phyloP scores from a whole-genome alignment of 345 rosid genomes.

The Camelina sativa region DNA sequence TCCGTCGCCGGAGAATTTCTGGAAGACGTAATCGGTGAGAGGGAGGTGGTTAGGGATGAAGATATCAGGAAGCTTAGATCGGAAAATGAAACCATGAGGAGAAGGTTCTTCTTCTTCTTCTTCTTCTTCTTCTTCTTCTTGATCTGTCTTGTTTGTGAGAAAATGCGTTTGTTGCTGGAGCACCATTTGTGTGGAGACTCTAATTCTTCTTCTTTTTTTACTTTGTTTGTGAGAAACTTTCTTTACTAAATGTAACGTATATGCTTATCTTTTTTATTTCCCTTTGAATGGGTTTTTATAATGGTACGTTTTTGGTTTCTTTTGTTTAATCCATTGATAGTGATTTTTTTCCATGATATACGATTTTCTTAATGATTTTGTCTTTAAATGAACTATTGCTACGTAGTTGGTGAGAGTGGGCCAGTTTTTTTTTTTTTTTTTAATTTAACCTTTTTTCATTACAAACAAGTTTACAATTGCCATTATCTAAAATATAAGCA shows the following conservation, averaged over 20 bases:
- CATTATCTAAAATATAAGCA: neutral
- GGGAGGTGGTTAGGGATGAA: slow-evolving; percentile 76
- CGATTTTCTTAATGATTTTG: slow-evolving; percentile 15
- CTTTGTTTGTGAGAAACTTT: neutral
- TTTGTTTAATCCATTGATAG: neutral
- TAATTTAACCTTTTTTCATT: neutral
- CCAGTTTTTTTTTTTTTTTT: neutral
- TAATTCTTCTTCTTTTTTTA: slow-evolving; percentile 21
- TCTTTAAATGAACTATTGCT: slow-evolving; percentile 1
- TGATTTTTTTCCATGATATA: slow-evolving; percentile 12
- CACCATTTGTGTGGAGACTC: slow-evolving; percentile 43
- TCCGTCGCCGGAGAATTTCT: slow-evolving; percentile 60
- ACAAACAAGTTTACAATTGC: neutral
- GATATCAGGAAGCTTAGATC: slow-evolving; percentile 88
- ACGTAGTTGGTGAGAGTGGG: slow-evolving; percentile 36
- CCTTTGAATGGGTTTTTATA: slow-evolving; percentile 23
- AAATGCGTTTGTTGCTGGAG: slow-evolving; percentile 42
- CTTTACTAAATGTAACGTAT: slow-evolving; percentile 23
- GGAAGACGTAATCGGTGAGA: slow-evolving; percentile 67
- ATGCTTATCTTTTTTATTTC: neutral
- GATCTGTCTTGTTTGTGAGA: slow-evolving; percentile 27
- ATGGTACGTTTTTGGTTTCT: slow-evolving; percentile 19
- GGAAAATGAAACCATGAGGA: slow-evolving; percentile 53
- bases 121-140: slow-evolving; percentile 28
- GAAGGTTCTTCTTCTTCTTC: slow-evolving; percentile 10